phyloP scores from a whole-genome alignment of 1,139 yeast species.

The Meyerozyma smithsonii region DNA sequence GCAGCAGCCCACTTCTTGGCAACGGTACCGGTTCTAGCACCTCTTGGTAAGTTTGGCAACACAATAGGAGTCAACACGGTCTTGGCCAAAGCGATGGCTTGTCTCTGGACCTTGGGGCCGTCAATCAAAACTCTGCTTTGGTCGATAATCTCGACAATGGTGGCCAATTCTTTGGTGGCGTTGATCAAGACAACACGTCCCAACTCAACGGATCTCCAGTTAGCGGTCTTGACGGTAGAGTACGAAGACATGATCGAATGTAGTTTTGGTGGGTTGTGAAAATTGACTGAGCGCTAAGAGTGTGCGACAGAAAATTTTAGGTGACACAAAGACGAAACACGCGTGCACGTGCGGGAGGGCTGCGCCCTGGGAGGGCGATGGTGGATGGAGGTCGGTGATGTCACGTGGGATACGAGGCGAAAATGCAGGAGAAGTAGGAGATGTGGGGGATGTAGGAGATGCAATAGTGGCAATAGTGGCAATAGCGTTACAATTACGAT shows the following conservation, averaged over 20 bases:
- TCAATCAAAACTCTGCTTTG: slow-evolving; percentile 98
- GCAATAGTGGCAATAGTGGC: no score
- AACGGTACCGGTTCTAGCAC: slow-evolving; percentile 82
- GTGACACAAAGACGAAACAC: slow-evolving; percentile 1
- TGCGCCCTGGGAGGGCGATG: background rate
- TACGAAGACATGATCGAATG: slow-evolving; percentile 28
- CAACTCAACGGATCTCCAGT: slow-evolving; percentile 99
- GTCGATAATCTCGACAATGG: slow-evolving; percentile 97
- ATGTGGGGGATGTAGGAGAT: no score
- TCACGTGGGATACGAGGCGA: no score
- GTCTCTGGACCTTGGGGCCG: slow-evolving; percentile 96
- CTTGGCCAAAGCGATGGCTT: slow-evolving; percentile 80
- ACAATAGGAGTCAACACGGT: slow-evolving; percentile 92
- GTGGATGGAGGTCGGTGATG: no score
- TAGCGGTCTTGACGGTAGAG: slow-evolving; percentile 87
- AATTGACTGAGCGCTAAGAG: slow-evolving; percentile 1
- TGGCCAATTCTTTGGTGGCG: slow-evolving; percentile 73
- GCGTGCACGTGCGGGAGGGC: background rate
- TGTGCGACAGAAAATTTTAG: slow-evolving; percentile 3
- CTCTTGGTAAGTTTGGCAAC: slow-evolving; percentile 84
- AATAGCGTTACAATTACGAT: no score
- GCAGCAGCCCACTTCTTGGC: slow-evolving; percentile 93
- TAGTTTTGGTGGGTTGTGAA: slow-evolving; percentile 2
- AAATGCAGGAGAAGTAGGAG: no score
- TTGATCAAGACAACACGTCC: slow-evolving; percentile 97